phyloP scores from a whole-genome alignment of 2,329 filamentous ascomycete species.

The Cucurbitaria berberidis region DNA sequence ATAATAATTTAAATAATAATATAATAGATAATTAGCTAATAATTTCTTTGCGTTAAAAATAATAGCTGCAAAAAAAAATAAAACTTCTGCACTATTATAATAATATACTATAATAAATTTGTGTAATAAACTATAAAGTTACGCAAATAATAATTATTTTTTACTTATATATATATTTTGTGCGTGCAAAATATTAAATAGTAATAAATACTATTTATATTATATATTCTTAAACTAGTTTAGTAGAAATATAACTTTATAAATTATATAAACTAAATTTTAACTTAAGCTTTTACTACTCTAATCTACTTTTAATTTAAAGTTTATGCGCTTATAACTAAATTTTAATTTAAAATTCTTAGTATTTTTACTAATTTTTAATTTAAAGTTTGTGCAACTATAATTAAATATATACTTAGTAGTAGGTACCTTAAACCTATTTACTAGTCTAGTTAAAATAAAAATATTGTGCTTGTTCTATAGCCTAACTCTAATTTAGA shows the following conservation, averaged over 20 bases:
- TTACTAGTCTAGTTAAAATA: background rate
- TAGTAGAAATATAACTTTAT: background rate
- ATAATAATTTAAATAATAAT: background rate
- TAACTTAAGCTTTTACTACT: background rate
- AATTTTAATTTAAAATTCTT: background rate
- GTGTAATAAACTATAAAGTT: no score
- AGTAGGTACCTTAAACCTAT: no score
- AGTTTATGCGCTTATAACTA: background rate
- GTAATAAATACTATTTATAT: background rate
- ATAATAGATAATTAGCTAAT: background rate
- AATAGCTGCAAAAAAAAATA: background rate
- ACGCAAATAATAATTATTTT: background rate
- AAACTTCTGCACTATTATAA: background rate
- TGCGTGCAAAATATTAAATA: background rate
- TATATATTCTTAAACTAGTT: background rate
- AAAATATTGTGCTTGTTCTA: conserved; percentile 3
- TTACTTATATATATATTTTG: no score
- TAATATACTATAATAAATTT: background rate
- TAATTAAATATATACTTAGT: background rate
- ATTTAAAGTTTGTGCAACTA: background rate
- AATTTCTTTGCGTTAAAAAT: background rate
- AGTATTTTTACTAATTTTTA: background rate
- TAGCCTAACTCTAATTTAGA: background rate
- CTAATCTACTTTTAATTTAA: background rate
- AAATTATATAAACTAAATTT: background rate